Evolutionary conservation across 1,284 basidiomycete genomes (phyloP).

Genomic region (Singerocomus inundabilis): DNA sequence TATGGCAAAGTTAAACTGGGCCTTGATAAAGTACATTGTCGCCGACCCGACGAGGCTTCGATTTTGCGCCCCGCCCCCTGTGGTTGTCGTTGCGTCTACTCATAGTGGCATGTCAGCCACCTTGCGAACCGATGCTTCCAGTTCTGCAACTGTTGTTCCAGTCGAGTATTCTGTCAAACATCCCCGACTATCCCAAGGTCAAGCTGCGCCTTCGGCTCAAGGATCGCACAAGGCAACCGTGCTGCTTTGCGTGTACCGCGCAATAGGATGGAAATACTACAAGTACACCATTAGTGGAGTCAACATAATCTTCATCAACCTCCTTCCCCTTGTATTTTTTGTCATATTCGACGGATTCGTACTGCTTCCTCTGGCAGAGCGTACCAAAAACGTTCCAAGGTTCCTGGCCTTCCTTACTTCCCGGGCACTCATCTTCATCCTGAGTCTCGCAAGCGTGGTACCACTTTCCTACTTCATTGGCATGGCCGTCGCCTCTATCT

Average conservation of each 20-base stretch:
- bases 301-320: constrained; percentile 98
- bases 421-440: constrained; percentile 79
- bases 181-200: constrained; percentile 61
- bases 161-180: constrained; percentile 53
- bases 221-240: constrained; percentile 80
- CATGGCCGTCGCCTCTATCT: constrained; percentile 99
- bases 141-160: constrained; percentile 25
- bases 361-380: constrained; percentile 71
- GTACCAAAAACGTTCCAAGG: constrained; percentile 57
- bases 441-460: constrained; percentile 90
- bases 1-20: constrained; percentile 98
- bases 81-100: constrained; percentile 50
- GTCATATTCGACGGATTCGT: constrained; percentile 93
- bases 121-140: constrained; percentile 14
- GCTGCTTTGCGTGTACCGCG: constrained; percentile 92
- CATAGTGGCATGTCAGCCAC: constrained; percentile 25
- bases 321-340: constrained; percentile 92
- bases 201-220: constrained; percentile 66
- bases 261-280: constrained; percentile 91
- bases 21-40: constrained; percentile 82
- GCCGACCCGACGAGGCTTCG: constrained; percentile 83
- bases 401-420: constrained; percentile 73
- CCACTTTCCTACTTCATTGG: constrained; percentile 99
- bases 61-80: constrained; percentile 78
- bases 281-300: constrained; percentile 99